phyloP scores from a whole-genome alignment of 768 basidiomycete species.

The Lanmaoa rubissima region DNA sequence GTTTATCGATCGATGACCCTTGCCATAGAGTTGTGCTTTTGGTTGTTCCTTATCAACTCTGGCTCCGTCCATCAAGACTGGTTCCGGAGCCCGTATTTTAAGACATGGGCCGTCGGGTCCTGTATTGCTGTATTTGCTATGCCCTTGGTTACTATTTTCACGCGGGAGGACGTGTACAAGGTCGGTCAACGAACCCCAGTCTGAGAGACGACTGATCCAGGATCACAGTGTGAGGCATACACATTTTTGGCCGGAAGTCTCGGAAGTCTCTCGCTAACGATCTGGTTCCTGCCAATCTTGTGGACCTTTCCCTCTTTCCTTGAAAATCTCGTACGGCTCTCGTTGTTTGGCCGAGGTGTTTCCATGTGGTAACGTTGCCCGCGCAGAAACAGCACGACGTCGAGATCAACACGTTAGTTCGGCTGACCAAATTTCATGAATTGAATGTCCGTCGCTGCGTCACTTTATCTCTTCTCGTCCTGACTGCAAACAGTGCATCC shows the following conservation, averaged over 20 bases:
- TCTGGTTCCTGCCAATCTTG: conserved; percentile 75
- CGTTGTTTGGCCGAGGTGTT: background rate
- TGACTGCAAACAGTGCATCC: conserved; percentile 49
- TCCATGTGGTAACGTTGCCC: background rate
- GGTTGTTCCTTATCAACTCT: conserved; percentile 78
- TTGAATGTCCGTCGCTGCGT: conserved; percentile 58
- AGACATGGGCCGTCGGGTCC: conserved; percentile 68
- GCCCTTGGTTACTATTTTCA: conserved; percentile 68
- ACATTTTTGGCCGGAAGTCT: conserved; percentile 69
- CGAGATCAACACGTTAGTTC: conserved; percentile 62
- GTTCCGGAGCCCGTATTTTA: conserved; percentile 77
- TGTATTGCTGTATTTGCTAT: conserved; percentile 57
- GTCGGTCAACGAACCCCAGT: conserved; percentile 34
- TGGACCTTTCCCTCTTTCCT: conserved; percentile 70
- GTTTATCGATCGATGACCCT: background rate
- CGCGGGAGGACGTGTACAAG: conserved; percentile 55
- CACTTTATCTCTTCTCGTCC: background rate
- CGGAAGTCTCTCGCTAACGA: conserved; percentile 65
- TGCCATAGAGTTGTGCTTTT: conserved; percentile 74
- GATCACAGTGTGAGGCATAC: conserved; percentile 60
- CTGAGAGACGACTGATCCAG: conserved; percentile 9
- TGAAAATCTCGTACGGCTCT: conserved; percentile 49
- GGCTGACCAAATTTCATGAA: conserved; percentile 78
- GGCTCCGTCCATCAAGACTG: conserved; percentile 64
- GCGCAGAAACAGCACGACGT: conserved; percentile 58